Percentiles rank a stretch among this genome's conserved stretches.
Evolutionary conservation across 495 filamentous ascomycete species (phyloP).

Genomic region (Achaetomiella virescens): DNA sequence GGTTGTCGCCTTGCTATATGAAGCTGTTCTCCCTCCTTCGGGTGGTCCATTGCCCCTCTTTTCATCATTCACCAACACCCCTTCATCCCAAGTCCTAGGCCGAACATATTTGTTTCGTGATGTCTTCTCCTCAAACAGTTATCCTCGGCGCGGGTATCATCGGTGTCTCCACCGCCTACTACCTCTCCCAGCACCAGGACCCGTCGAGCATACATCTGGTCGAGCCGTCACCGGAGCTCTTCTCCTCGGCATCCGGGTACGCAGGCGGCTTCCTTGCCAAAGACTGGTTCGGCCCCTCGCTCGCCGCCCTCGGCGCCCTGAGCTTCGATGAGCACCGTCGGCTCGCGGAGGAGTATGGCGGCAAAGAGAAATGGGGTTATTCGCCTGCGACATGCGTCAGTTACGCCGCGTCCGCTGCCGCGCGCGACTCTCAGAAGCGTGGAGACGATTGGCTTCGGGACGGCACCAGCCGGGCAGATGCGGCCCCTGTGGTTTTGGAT

Average conservation of each 20-base stretch:
- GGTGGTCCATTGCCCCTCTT: background rate
- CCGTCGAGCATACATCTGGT: conserved; percentile 59
- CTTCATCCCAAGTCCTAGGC: background rate
- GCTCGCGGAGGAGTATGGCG: conserved; percentile 56
- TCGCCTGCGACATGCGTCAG: conserved; percentile 56
- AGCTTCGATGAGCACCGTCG: conserved; percentile 63
- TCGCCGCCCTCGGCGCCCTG: conserved; percentile 54
- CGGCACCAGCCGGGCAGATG: conserved; percentile 57
- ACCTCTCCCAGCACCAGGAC: conserved; percentile 52
- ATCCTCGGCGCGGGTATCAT: conserved; percentile 79
- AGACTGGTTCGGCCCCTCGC: conserved; percentile 59
- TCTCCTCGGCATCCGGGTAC: conserved; percentile 65
- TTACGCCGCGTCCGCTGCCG: conserved; percentile 32
- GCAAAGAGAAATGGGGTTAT: conserved; percentile 63
- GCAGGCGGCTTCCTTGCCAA: conserved; percentile 69
- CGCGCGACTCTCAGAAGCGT: conserved; percentile 21
- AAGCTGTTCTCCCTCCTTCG: background rate
- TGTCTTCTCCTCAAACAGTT: conserved; percentile 47
- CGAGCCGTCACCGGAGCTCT: conserved; percentile 58
- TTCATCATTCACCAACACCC: background rate
- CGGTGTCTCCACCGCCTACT: conserved; percentile 70
- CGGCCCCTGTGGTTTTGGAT: conserved; percentile 40
- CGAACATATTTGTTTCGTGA: background rate
- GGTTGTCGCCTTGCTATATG: background rate
- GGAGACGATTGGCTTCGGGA: conserved; percentile 59